Evolutionary conservation across 1,284 basidiomycete genomes (phyloP), one percentile per base, ranked within the genome.

Genomic region (Malassezia restricta): DNA sequence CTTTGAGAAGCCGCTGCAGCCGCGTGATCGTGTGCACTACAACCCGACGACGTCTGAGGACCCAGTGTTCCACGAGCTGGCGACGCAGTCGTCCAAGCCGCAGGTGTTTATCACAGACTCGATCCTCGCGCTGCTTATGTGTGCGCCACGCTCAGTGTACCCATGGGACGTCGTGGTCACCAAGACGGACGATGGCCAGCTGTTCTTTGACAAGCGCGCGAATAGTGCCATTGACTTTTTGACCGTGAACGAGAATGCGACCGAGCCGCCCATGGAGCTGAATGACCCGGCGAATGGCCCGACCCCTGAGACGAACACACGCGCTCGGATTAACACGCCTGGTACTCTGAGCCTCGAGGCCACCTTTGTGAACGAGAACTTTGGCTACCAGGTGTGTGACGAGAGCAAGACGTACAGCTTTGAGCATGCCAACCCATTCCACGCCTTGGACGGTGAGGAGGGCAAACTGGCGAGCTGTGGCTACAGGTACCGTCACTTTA

Each of bases 351-450:
- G 90, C 2, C 80, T 98, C 40, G 94, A 99, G 75, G 94, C 94
- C 9, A 96, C 92, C 31, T 98, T 94, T 76, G 88, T 99, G 79
- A 96, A 96, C 78, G 89, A 95, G 75, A 96, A 96, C 78, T 99
- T 96, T 73, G 84, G 86, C 29, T 94, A 92, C 79, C 94, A 98
- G 76, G 84, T 89, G 43, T 91, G 94, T 51, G 80, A 82, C 59
- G 87, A 92, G 74, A 80, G 75, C 39, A 81, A 83, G 7, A 59
- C 57, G 47, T 57, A 60, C 58, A 56, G 58, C 53, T 47, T 74
- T 59, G 51, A 76, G 73, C 57, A 69, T 73, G 31, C 74, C 68
- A 66, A 78, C 85, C 76, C 94, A 87, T 28, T 99, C 80, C 92
- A 95, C 75, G 79, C 86, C 7, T 89, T 90, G 35, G 91, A 96